These are phyloP conservation scores for Aspergillus versicolor DNA, from an alignment of 2,329 filamentous ascomycete genomes.

Conservation along the genomic window DNA sequence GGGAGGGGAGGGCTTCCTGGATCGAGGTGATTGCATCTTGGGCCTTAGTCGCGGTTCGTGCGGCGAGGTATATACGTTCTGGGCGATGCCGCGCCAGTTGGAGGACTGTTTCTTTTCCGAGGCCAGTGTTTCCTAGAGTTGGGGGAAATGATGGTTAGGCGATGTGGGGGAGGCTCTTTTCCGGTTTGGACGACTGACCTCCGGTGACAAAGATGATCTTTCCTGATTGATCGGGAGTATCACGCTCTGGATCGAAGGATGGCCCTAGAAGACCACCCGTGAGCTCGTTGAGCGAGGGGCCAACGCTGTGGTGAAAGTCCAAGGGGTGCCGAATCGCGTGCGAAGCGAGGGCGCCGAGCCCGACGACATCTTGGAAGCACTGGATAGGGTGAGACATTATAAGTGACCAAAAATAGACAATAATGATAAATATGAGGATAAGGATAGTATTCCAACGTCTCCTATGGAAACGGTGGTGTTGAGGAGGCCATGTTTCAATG, in stretches of 20 bases:
- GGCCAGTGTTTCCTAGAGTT: conserved; percentile 43
- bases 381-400: conserved; percentile 1
- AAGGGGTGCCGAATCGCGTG: conserved; percentile 27
- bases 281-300: conserved; percentile 36
- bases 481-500: no score
- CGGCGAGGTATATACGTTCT: conserved; percentile 55
- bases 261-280: conserved; percentile 34
- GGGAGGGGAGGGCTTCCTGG: conserved; percentile 30
- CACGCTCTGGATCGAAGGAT: conserved; percentile 44
- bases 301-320: conserved; percentile 31
- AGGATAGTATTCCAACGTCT: neutral
- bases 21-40: conserved; percentile 47
- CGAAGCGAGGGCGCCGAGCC: neutral
- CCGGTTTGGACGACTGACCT: conserved; percentile 31
- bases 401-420: neutral
- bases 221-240: conserved; percentile 47
- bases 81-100: conserved; percentile 53
- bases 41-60: conserved; percentile 46
- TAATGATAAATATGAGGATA: neutral
- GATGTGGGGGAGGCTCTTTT: neutral
- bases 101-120: conserved; percentile 49
- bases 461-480: neutral
- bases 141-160: neutral
- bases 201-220: conserved; percentile 55
- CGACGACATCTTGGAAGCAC: conserved; percentile 7